Base-by-base conservation (phyloP, 352 stramenopile species). In the Phytophthora rubi region DNA sequence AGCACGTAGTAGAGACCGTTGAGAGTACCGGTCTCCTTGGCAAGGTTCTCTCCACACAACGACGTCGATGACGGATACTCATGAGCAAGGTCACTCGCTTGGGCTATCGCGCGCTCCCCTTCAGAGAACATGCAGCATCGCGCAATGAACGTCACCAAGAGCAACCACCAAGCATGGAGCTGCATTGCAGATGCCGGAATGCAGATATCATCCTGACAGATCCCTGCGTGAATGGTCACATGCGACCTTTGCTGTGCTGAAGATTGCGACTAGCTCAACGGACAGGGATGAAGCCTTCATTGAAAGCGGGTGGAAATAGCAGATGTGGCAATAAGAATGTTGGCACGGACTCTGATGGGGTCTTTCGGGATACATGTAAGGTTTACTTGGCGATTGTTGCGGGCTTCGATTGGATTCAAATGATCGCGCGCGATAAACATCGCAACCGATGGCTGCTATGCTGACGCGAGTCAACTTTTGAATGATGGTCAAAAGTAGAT, bases 1-100 rank as follows among this genome's bases (percentile, higher is more conserved):
- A 90, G 91, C 35, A 92, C 68, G 64, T 93, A 95, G 73, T 85
- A 94, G 33, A 95, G 59, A 52, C 65, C 81, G 47, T 90, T 83
- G 21, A 95, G 59, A 16, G 72, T 85, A 2, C 84, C 88, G 0
- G 82, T 89, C 48, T 92, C 75, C 35, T 81, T 83, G 35, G 42
- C 52, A n/a, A 89, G 42, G 32, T 83, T 68, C 53, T 95, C 86
- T 26, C 84, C 86, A 49, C 88, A 95, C 10, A 95, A 61, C 23
- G 83, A 90, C 37, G 30, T 23, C 8, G 58, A 33, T 3, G 73
- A 73, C 15, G 69, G 65, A 30, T 65, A 66, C 15, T 62, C 21
- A 4, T 52, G 65, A 10, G 18, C 49, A 30, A 87, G 52, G 1
- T 78, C 75, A n/a, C 62, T 81, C 12, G 77, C 80, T 13, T 76